Evolutionary conservation across 768 basidiomycete species (phyloP).

Genomic region (Boletus coccyginus): DNA sequence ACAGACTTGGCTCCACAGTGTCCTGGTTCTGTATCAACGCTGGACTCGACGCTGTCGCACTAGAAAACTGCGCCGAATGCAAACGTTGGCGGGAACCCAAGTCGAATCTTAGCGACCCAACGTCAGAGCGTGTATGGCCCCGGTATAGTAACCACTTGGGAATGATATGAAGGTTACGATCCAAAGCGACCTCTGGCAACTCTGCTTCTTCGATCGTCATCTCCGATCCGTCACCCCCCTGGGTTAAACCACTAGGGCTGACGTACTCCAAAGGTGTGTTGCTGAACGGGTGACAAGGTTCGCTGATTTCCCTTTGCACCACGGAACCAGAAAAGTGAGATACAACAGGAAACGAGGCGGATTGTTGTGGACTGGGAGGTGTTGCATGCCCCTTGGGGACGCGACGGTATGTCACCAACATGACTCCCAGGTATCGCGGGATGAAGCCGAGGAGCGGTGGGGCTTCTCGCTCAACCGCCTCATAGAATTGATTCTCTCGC

Average conservation of each 20-base stretch:
- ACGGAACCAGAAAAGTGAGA: constrained; percentile 26
- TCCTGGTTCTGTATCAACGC: constrained; percentile 48
- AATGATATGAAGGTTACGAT: constrained; percentile 93
- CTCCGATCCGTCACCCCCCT: constrained; percentile 40
- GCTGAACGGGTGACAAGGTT: constrained; percentile 14
- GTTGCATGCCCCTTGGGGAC: constrained; percentile 47
- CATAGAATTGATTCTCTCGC: constrained; percentile 96
- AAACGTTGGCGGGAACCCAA: constrained; percentile 35
- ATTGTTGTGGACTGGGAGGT: constrained; percentile 17
- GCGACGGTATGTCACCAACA: constrained; percentile 94
- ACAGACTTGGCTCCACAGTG: constrained; percentile 9
- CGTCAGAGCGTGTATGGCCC: constrained; percentile 49
- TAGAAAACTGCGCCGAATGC: constrained; percentile 42
- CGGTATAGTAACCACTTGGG: constrained; percentile 85
- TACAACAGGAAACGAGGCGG: constrained; percentile 14
- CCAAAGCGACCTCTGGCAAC: constrained; percentile 91
- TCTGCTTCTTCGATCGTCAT: constrained; percentile 65
- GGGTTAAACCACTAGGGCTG: constrained; percentile 10
- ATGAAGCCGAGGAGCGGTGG: constrained; percentile 92
- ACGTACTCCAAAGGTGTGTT: background rate
- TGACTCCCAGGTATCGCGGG: constrained; percentile 97
- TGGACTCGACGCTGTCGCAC: constrained; percentile 67
- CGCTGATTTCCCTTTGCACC: constrained; percentile 28
- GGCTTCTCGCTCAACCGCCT: constrained; percentile 90
- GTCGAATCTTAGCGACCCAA: constrained; percentile 29